These are phyloP conservation scores for Tetrahymena borealis DNA, from an alignment of 73 alveolate genomes.

Conservation along the genomic window DNA sequence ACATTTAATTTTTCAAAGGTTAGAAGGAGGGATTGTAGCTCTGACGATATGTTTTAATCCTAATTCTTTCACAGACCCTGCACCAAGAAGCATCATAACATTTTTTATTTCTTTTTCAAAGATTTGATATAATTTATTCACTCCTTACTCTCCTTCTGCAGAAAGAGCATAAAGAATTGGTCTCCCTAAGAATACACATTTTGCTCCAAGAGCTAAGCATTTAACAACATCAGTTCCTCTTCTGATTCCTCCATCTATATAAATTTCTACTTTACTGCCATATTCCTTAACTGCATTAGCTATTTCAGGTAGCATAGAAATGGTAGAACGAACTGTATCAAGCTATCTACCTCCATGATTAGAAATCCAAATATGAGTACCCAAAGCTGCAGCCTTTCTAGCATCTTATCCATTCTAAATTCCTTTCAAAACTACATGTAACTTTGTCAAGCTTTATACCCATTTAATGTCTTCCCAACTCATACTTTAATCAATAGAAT, in stretches of 20 bases:
- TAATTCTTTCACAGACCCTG: too few species aligned
- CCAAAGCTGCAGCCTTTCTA: neutral
- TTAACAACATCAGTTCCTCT: constrained; percentile 75
- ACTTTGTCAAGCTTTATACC: neutral
- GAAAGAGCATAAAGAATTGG: constrained; percentile 50
- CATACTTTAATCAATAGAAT: neutral
- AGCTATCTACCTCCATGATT: neutral
- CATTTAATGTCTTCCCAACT: neutral
- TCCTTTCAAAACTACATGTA: neutral
- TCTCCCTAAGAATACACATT: constrained; percentile 73
- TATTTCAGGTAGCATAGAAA: neutral
- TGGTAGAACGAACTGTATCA: neutral
- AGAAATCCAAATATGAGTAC: neutral
- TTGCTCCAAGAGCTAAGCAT: constrained; percentile 74
- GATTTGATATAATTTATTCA: too few species aligned
- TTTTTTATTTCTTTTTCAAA: too few species aligned
- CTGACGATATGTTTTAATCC: too few species aligned
- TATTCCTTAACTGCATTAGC: neutral
- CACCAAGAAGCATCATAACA: too few species aligned
- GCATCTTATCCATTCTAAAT: neutral
- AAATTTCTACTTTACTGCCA: constrained; percentile 24
- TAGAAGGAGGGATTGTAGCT: too few species aligned
- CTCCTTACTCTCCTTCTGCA: too few species aligned
- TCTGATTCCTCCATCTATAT: constrained; percentile 80
- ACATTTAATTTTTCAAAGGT: too few species aligned